Base-by-base conservation (phyloP, 176 grass and related monocot genomes). In the Oryza glaberrima region DNA sequence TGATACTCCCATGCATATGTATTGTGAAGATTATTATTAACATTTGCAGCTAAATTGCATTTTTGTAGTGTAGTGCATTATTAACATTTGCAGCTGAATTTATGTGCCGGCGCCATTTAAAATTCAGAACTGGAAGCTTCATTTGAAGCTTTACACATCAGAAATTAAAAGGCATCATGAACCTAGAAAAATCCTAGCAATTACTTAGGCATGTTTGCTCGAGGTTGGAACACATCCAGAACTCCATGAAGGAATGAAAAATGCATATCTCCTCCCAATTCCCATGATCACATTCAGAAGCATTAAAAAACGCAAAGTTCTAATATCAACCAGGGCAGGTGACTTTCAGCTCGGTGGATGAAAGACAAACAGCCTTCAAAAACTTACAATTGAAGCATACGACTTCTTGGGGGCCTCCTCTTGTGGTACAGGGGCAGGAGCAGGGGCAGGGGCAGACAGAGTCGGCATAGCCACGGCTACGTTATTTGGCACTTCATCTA, bases 311-410 rank as follows among this genome's bases (percentile, higher is more conserved):
- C 49, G 3, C 0, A 28, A 5, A 20, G 13, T 40, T 73, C 36
- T 9, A 44, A 36, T 78, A 26, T 72, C 20, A 58, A 30, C 68
- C 7, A 13, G 4, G 40, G 48, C 7, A 25, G 4, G 22, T 60
- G 17, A 67, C 68, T 17, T 81, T 26, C 25, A 70, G n/a, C 26
- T 71, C 16, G 41, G 28, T 58, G 32, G 1, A 80, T 25, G n/a
- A 11, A 0, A 70, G 75, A 47, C 16, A 48, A 65, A 35, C 6
- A 69, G 32, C 3, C 52, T 70, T 40, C 11, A 2, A 32, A 87
- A 73, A 90, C 94, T 20, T 94, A 99, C 97, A 83, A 99, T 99
- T 14, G 94, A 99, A 82, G 94, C 91, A 76, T 96, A 99, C 0
- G 97, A 99, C 84, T 99, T 96, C 77, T 96, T 99, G 12, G 94